Evolutionary conservation across 495 filamentous ascomycete species (phyloP).

Genomic region (Xylaria curta): DNA sequence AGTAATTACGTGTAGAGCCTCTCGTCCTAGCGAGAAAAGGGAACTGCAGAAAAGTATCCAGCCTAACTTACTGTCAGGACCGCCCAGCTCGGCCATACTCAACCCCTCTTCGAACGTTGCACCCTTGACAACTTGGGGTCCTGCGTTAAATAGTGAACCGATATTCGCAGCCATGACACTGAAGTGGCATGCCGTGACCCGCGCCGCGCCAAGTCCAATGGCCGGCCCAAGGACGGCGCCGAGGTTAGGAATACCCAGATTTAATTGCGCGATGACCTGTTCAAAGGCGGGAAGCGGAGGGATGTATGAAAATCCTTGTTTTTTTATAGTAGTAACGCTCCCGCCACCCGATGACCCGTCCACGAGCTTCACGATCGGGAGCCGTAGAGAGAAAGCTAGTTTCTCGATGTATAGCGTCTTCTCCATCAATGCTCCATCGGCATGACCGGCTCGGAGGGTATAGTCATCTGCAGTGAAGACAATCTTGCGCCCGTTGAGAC

Average conservation of each 20-base stretch:
- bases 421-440: conserved; percentile 61
- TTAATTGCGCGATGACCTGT: conserved; percentile 61
- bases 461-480: conserved; percentile 69
- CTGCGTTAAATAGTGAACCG: conserved; percentile 67
- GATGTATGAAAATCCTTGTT: conserved; percentile 62
- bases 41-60: conserved; percentile 36
- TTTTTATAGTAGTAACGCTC: conserved; percentile 64
- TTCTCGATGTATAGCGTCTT: conserved; percentile 69
- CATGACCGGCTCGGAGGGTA: conserved; percentile 67
- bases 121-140: conserved; percentile 65
- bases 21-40: conserved; percentile 55
- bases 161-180: conserved; percentile 70
- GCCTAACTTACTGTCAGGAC: conserved; percentile 60
- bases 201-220: conserved; percentile 67
- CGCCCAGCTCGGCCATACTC: conserved; percentile 60
- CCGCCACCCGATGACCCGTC: conserved; percentile 69
- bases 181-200: conserved; percentile 67
- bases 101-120: conserved; percentile 66
- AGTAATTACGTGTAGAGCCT: neutral
- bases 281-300: conserved; percentile 59
- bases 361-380: conserved; percentile 67
- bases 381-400: conserved; percentile 53
- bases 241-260: conserved; percentile 67
- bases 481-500: conserved; percentile 58
- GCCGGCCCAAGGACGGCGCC: conserved; percentile 68